Conservation (phyloP, 2,329 filamentous ascomycete genomes). For the Magnaporthiopsis rhizophila region DNA sequence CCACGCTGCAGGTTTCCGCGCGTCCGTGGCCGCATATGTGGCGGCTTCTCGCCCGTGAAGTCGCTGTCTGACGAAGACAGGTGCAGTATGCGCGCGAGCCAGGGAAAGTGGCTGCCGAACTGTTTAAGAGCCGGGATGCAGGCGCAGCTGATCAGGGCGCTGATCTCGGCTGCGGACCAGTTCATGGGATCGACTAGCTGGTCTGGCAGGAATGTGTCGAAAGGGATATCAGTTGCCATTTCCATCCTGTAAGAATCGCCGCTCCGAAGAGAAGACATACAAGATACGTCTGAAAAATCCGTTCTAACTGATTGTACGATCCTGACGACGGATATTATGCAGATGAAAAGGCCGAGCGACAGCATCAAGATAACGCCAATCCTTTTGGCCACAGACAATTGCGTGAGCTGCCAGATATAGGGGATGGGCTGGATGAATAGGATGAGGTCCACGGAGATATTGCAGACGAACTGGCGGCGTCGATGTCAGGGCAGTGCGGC, state of each 20-base stretch:
- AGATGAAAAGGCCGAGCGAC: conserved; percentile 9
- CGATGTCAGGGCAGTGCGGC: too few species aligned
- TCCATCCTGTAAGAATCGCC: not conserved
- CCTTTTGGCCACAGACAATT: conserved; percentile 9
- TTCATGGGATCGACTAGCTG: conserved; percentile 8
- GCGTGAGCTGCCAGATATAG: conserved; percentile 12
- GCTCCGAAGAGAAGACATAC: not conserved
- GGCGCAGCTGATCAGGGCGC: conserved; percentile 12
- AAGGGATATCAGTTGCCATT: not conserved
- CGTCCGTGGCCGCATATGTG: too few species aligned
- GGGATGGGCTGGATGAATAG: conserved; percentile 13
- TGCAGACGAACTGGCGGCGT: conserved; percentile 10
- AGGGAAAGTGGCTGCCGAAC: conserved; percentile 7
- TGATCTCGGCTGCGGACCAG: conserved; percentile 15
- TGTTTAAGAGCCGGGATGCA: conserved; percentile 14
- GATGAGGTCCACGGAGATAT: conserved; percentile 9
- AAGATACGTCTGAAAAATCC: not conserved
- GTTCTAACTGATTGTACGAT: not conserved
- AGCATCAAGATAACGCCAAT: conserved; percentile 11
- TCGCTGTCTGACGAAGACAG: conserved; percentile 5
- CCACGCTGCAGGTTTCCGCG: too few species aligned
- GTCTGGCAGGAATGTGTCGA: not conserved
- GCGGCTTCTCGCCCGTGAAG: too few species aligned
- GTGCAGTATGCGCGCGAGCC: conserved; percentile 10
- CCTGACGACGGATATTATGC: not conserved